phyloP scores from a whole-genome alignment of 78 protist species.

The Blattamonas nauphoetae region DNA sequence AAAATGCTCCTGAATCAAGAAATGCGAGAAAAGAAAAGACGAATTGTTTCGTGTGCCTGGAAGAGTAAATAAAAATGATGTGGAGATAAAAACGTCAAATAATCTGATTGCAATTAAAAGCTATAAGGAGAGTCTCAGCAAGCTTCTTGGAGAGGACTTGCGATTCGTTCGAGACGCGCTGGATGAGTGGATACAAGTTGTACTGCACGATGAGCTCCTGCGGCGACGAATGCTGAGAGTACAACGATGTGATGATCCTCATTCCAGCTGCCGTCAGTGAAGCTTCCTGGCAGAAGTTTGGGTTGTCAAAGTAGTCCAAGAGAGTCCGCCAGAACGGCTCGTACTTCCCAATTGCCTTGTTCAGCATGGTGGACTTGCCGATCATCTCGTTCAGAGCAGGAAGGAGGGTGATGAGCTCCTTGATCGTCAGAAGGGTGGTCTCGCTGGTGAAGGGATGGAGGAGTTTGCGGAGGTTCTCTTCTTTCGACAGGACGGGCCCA shows the following conservation, averaged over 20 bases:
- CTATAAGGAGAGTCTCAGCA: not conserved
- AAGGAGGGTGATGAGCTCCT: not conserved
- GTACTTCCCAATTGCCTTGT: not conserved
- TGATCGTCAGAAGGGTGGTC: not conserved
- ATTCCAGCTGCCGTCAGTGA: not conserved
- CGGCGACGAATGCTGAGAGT: not conserved
- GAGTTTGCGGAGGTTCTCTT: not conserved
- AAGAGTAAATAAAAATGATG: too few species aligned
- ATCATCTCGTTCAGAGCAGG: not conserved
- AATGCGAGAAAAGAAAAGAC: too few species aligned
- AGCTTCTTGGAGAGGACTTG: not conserved
- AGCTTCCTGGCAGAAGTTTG: not conserved
- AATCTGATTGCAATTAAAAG: not conserved
- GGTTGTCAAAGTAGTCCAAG: not conserved
- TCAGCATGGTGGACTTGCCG: not conserved
- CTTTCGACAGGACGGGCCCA: not conserved
- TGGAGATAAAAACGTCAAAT: too few species aligned
- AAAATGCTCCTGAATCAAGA: too few species aligned
- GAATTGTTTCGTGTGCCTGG: too few species aligned
- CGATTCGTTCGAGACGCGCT: not conserved
- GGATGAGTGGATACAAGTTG: not conserved
- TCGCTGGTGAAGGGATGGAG: not conserved
- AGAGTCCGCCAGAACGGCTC: not conserved
- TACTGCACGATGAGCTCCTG: constrained; percentile 10
- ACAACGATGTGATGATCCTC: not conserved